Percentiles rank a stretch among this genome's conserved stretches.
phyloP scores from a whole-genome alignment of 148 eudicot species.

The Euryodendron excelsum region DNA sequence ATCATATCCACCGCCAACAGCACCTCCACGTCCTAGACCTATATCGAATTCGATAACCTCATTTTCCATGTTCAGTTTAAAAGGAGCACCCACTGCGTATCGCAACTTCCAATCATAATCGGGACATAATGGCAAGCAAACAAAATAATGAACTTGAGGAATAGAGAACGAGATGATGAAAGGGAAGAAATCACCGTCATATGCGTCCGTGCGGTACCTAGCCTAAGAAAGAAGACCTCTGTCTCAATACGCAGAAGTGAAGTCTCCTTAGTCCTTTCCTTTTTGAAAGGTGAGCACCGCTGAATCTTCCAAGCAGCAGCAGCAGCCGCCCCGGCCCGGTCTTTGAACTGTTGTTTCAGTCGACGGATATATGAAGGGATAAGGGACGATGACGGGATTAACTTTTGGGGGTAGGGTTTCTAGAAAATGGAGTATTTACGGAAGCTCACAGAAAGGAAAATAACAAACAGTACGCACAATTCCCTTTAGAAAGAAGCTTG shows the following conservation, averaged over 20 bases:
- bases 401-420: neutral
- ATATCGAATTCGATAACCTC: constrained; percentile 48
- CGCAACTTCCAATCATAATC: neutral
- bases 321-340: no score
- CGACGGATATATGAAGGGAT: neutral
- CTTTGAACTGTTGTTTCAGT: neutral
- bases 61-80: constrained; percentile 40
- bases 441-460: neutral
- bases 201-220: neutral
- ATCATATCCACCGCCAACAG: constrained; percentile 29
- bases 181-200: constrained; percentile 12
- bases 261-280: no score
- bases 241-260: neutral
- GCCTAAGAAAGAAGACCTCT: neutral
- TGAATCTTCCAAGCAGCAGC: constrained; percentile 10
- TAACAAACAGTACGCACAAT: neutral
- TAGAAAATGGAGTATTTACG: neutral
- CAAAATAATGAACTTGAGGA: neutral
- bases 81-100: constrained; percentile 13
- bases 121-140: neutral
- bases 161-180: neutral
- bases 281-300: neutral
- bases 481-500: neutral
- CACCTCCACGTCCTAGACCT: constrained; percentile 38
- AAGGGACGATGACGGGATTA: neutral